Base-by-base conservation (phyloP, 352 stramenopile genomes). In the Phytophthora tentaculata region DNA sequence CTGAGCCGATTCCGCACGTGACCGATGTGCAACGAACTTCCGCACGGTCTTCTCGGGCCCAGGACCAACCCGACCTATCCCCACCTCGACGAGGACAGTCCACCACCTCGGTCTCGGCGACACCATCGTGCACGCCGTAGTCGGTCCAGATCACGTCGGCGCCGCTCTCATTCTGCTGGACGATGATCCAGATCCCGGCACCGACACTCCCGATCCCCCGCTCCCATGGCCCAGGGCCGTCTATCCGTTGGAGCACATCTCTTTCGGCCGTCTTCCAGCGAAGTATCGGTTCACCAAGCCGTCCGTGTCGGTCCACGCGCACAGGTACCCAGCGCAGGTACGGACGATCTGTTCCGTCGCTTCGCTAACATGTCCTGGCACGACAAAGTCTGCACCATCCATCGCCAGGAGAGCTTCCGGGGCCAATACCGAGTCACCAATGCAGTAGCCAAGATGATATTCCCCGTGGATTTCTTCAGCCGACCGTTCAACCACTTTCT, bases 401-500 rank as follows among this genome's bases (percentile, higher is more conserved):
- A 20, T 5, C 45, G 20, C 13, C 45, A 35, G 17, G 45, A 52
- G 23, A 14, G 22, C 4, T 52, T 52, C 7, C 22, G 14, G 5
- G 12, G 45, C 12, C 45, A 12, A 4, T 52, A 35, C 14, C 45
- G 14, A 0, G 23, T 16, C 13, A 35, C 45, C 22, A 52, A 52
- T n/a, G n/a, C n/a, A n/a, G n/a, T n/a, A n/a, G n/a, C n/a, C 16
- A 52, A 52, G 23, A 52, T 35, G 45, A 13, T 35, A 19, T 52
- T 35, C 7, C 14, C 12, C 2, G 44, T 51, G 9, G 23, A 35
- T 16, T 52, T 52, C 8, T 52, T 52, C 45, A 52, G 13, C 13
- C 22, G 45, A 1, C 48, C 48, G 5, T 56, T 64, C 32, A 29
- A 56, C 17, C 32, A 64, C 7, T 64, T 64, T 20, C 29, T 56